Percentiles rank a stretch among this genome's conserved stretches.
Evolutionary conservation across 139 green algal species (phyloP).

Genomic region (Chlorella sp.): DNA sequence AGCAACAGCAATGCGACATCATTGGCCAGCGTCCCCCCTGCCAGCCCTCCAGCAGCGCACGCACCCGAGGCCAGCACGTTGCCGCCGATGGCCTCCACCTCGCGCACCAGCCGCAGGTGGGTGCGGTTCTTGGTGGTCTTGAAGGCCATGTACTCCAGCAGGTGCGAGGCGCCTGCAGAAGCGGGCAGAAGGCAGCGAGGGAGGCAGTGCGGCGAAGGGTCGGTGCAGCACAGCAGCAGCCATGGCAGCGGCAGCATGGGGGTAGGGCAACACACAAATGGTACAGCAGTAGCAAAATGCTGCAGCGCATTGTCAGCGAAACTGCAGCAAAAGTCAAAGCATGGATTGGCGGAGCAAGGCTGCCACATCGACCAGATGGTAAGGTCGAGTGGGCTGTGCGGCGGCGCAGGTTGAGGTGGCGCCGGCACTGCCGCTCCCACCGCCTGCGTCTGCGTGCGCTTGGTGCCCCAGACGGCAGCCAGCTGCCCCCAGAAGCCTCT

Average conservation of each 20-base stretch:
- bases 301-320: no score
- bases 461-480: no score
- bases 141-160: conserved; percentile 96
- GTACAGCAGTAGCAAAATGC: no score
- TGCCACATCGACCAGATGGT: not conserved
- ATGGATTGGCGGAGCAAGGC: not conserved
- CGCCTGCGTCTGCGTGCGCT: no score
- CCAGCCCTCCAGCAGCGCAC: conserved; percentile 52
- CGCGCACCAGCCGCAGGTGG: conserved; percentile 78
- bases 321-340: not conserved
- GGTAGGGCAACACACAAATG: no score
- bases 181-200: not conserved
- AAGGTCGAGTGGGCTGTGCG: no score
- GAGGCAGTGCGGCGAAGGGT: not conserved
- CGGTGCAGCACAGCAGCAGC: no score
- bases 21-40: no score
- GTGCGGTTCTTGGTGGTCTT: conserved; percentile 87
- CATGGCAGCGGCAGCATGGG: no score
- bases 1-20: no score
- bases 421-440: no score
- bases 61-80: conserved; percentile 86
- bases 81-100: conserved; percentile 91
- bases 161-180: conserved; percentile 75
- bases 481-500: not conserved
- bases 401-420: no score